Base-by-base conservation (phyloP, 352 stramenopile genomes). In the Phytophthora pseudosyringae region DNA sequence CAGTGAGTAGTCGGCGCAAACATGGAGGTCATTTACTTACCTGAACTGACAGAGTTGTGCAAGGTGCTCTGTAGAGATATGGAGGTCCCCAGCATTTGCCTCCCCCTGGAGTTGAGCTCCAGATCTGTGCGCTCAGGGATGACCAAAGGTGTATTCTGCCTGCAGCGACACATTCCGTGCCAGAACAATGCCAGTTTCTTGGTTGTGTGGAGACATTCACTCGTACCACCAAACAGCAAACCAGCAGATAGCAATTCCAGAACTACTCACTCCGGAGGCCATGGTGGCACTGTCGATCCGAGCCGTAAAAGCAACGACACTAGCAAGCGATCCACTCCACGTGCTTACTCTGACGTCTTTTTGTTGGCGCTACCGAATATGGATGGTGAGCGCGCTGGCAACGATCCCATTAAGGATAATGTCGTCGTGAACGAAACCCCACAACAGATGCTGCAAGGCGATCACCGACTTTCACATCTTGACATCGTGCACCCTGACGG, bases 61-160 rank as follows among this genome's bases (percentile, higher is more conserved):
- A 43, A 88, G 80, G 48, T 44, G 7, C 54, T 83, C n/a, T 82
- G 69, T 28, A 25, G 26, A 29, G 49, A 82, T 44, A 83, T 89
- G 80, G 63, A 82, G 16, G 9, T 67, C 4, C 64, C 75, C 26
- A 50, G 45, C 16, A 57, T 71, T 10, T 32, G 36, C 11, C n/a
- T 71, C 11, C 48, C 57, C 16, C 31, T 52, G 5, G 43, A 52
- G 18, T 47, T 26, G 35, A 57, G 9, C 25, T 28, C 29, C 15
- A 56, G 12, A 8, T 15, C 25, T 33, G 28, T n/a, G 15, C 33
- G 33, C 10, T 57, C 56, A 5, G 36, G 50, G 18, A 5, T 62
- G 10, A 62, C 32, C 13, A 65, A 69, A 25, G 47, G 57, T 4
- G 64, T 54, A 11, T 88, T 88, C 40, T 88, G 81, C 26, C 35